These are phyloP conservation scores for Beauveria sp. DNA, from an alignment of 2,329 filamentous ascomycete species.

Conservation along the genomic window DNA sequence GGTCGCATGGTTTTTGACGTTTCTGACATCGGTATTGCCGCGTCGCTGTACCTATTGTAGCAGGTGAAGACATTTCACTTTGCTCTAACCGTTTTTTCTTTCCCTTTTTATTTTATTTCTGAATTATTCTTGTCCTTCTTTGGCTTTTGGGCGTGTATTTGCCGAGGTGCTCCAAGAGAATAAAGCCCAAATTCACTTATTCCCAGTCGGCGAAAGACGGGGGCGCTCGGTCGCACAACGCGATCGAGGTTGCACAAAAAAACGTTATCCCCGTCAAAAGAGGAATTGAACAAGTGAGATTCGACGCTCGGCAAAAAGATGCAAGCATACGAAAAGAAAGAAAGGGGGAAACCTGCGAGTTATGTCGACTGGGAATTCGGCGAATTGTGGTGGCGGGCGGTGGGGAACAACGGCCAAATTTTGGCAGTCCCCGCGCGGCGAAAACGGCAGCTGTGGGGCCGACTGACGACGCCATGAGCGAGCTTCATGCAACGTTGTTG, in stretches of 20 bases:
- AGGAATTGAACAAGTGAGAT: background rate
- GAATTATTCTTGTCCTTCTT: background rate
- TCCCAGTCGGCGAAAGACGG: background rate
- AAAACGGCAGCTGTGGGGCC: background rate
- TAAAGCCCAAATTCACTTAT: background rate
- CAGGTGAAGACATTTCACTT: background rate
- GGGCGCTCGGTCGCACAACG: background rate
- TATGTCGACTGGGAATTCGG: background rate
- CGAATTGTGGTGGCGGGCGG: background rate
- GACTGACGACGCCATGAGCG: background rate
- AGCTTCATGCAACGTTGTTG: too few species aligned
- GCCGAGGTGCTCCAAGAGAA: background rate
- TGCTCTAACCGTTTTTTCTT: background rate
- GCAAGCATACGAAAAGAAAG: background rate
- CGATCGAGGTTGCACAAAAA: background rate
- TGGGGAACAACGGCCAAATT: background rate
- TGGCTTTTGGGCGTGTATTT: background rate
- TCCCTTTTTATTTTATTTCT: background rate
- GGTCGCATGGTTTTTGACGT: conserved; percentile 11
- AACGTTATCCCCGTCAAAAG: background rate
- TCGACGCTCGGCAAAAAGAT: background rate
- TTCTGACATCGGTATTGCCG: conserved; percentile 14
- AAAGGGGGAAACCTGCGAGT: background rate
- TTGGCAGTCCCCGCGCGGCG: background rate
- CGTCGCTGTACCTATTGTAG: background rate